Evolutionary conservation across 805 yeast genomes (phyloP).

Genomic region (Yarrowia hollandica): DNA sequence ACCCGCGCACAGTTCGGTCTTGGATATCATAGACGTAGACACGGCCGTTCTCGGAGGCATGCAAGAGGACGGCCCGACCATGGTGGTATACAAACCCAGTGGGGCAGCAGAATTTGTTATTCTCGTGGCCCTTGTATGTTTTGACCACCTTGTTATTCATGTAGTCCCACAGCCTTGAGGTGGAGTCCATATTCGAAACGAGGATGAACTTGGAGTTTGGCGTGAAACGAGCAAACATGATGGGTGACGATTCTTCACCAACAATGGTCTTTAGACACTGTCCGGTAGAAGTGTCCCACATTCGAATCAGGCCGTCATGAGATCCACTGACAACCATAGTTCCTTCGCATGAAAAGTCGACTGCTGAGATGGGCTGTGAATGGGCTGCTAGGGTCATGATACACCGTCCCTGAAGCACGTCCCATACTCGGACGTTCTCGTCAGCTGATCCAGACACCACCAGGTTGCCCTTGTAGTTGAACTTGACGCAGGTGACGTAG

Average conservation of each 20-base stretch:
- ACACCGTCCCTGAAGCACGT: conserved; percentile 64
- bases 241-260: conserved; percentile 58
- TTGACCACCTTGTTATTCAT: conserved; percentile 77
- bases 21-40: conserved; percentile 69
- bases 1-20: conserved; percentile 48
- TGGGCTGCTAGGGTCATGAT: conserved; percentile 86
- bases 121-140: conserved; percentile 49
- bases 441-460: conserved; percentile 83
- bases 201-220: conserved; percentile 79
- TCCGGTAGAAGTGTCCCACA: conserved; percentile 86
- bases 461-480: conserved; percentile 72
- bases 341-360: conserved; percentile 75
- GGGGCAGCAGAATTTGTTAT: conserved; percentile 54
- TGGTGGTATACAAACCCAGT: conserved; percentile 50
- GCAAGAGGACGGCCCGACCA: conserved; percentile 41
- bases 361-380: conserved; percentile 79
- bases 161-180: conserved; percentile 81
- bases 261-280: conserved; percentile 89
- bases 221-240: conserved; percentile 67
- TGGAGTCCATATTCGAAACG: conserved; percentile 79
- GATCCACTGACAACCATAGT: conserved; percentile 83
- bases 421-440: conserved; percentile 92
- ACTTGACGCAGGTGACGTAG: conserved; percentile 71
- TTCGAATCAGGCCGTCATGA: conserved; percentile 84
- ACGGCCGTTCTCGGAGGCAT: conserved; percentile 61